Evolutionary conservation across 2,329 filamentous ascomycete species (phyloP).

Genomic region (Fusarium paranaense): DNA sequence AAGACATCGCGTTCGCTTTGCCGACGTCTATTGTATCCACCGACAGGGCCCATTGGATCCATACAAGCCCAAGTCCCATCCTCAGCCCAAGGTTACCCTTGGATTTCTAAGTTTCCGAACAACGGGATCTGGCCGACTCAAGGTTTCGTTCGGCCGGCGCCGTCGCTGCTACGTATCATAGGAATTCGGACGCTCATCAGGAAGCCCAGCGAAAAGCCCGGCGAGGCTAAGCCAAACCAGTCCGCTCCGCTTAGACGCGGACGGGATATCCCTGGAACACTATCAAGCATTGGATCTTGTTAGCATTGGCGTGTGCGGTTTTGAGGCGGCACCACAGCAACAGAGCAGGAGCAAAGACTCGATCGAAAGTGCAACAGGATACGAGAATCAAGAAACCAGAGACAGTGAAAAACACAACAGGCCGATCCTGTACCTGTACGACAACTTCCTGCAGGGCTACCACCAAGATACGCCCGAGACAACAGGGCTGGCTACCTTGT

Average conservation of each 20-base stretch:
- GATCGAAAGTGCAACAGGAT: conserved; percentile 1
- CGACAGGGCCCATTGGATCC: conserved; percentile 18
- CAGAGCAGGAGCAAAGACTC: neutral
- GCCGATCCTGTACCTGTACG: neutral
- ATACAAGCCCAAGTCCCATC: conserved; percentile 27
- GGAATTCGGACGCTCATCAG: conserved; percentile 13
- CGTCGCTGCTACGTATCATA: conserved; percentile 20
- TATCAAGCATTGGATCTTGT: neutral
- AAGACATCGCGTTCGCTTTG: conserved; percentile 11
- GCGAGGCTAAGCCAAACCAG: conserved; percentile 29
- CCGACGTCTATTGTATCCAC: conserved; percentile 10
- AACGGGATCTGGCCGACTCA: conserved; percentile 18
- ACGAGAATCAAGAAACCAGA: conserved; percentile 4
- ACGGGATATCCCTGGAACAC: conserved; percentile 26
- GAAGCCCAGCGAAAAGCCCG: conserved; percentile 24
- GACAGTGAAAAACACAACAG: neutral
- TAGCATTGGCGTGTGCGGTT: conserved; percentile 13
- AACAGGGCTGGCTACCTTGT: neutral
- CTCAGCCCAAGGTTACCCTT: conserved; percentile 24
- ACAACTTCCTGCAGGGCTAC: conserved; percentile 3
- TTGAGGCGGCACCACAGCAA: conserved; percentile 16
- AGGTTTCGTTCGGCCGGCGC: conserved; percentile 25
- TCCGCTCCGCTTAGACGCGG: conserved; percentile 26
- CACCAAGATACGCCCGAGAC: neutral
- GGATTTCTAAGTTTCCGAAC: conserved; percentile 25